These are phyloP conservation scores for Gnetum montanum DNA, from an alignment of 75 land plant genomes.

Conservation along the genomic window DNA sequence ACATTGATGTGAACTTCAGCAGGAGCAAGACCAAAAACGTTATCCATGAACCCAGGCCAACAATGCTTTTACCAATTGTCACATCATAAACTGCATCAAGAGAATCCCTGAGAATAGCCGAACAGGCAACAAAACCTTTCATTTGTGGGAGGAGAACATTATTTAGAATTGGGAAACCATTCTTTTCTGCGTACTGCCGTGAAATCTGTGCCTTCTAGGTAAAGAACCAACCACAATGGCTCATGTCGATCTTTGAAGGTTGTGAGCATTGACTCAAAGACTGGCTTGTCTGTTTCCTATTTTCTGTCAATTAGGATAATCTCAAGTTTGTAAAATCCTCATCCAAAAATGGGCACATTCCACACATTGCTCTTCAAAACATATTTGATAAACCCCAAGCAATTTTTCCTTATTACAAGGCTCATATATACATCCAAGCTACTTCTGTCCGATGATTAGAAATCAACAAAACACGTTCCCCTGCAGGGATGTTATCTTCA, in stretches of 20 bases:
- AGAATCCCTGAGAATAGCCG: slow-evolving; percentile 49
- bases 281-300: slow-evolving; percentile 73
- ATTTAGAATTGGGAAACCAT: slow-evolving; percentile 61
- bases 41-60: slow-evolving; percentile 67
- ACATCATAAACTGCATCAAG: slow-evolving; percentile 96
- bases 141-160: slow-evolving; percentile 83
- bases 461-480: slow-evolving; percentile 66
- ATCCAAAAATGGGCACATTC: slow-evolving; percentile 89
- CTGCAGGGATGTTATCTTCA: slow-evolving; percentile 62
- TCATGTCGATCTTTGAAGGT: slow-evolving; percentile 51
- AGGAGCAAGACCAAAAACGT: slow-evolving; percentile 79
- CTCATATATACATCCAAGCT: slow-evolving; percentile 99
- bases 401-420: slow-evolving; percentile 71
- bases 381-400: slow-evolving; percentile 76
- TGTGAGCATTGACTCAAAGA: slow-evolving; percentile 50
- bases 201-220: slow-evolving; percentile 96
- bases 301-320: slow-evolving; percentile 77
- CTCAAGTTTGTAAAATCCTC: slow-evolving; percentile 82
- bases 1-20: slow-evolving; percentile 88
- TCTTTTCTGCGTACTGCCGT: slow-evolving; percentile 69
- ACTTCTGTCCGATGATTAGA: slow-evolving; percentile 94
- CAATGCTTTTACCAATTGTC: slow-evolving; percentile 77
- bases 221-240: slow-evolving; percentile 81
- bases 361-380: slow-evolving; percentile 83
- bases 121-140: slow-evolving; percentile 72